Evolutionary conservation across 2,329 filamentous ascomycete species (phyloP), one percentile per base, ranked within the genome.

Genomic region (Colletotrichum siamense): DNA sequence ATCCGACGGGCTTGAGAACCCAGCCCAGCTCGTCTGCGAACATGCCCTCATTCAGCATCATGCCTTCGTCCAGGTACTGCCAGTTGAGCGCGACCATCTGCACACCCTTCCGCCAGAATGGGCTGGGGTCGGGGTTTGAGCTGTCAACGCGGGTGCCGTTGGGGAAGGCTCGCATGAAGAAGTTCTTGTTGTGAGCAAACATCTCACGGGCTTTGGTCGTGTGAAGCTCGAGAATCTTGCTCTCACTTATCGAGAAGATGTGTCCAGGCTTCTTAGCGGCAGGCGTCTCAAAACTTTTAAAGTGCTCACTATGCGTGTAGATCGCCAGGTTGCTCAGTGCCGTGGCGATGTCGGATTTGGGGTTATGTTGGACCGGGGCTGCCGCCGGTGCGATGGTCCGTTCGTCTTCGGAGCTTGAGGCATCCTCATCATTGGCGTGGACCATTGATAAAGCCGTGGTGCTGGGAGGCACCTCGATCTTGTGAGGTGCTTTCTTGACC

Each of bases 71-170:
- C 79, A 96, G 94, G 4, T 94, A 96, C 85, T 99, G 97, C 96
- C 97, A 99, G 84, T 99, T 99, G 84, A 99, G 91, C 22, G 97
- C 96, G 7, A 95, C 96, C 96, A 99, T 99, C 84, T 99, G 97
- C 24, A 98, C 96, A 32, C 97, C 97, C 69, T 95, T 93, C 66
- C 96, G 93, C 97, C 97, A 99, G 83, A 96, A 98, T 59, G 92
- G 92, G 78, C 96, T 93, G 1, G 97, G 97, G 81, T 99, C 96
- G 55, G 97, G 97, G 83, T 99, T 99, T n/a, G 95, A 95, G 61
- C 96, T 98, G 80, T 94, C 92, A 69, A 98, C 90, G 44, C 96
- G 93, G 77, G 91, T 90, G 5, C 92, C 94, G 28, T 94, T 94
- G 7, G 97, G 97, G 82, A 98, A 99, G 12, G 98, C 95, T 39